A percentile compares a stretch with the other conserved stretches of the same genome.
These are phyloP conservation scores for Aspergillus alliaceus DNA, from an alignment of 2,329 filamentous ascomycete species.

Conservation along the genomic window DNA sequence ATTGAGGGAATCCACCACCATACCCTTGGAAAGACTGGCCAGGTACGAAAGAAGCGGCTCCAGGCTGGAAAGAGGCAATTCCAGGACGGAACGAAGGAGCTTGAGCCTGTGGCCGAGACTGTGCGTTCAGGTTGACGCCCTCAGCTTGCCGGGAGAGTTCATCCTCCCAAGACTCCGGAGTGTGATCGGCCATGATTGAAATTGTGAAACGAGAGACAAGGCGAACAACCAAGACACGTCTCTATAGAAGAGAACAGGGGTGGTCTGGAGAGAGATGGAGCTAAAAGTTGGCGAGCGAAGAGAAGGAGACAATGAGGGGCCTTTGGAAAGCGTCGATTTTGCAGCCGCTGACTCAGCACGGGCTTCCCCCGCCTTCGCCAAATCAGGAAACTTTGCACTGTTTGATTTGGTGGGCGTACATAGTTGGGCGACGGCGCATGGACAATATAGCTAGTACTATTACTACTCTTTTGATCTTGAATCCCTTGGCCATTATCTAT, in stretches of 20 bases:
- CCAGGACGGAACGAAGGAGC: constrained; percentile 64
- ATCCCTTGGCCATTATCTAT: no score
- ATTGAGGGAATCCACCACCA: constrained; percentile 53
- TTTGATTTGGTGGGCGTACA: no score
- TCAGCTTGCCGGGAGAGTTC: constrained; percentile 77
- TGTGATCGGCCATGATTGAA: constrained; percentile 69
- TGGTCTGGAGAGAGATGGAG: constrained; percentile 9
- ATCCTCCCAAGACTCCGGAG: constrained; percentile 91
- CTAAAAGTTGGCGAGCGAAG: constrained; percentile 1
- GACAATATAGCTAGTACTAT: no score
- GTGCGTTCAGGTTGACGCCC: constrained; percentile 70
- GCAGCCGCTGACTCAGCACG: constrained; percentile 31
- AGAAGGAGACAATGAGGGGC: constrained; percentile 25
- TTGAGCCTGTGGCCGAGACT: constrained; percentile 48
- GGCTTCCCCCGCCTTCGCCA: constrained; percentile 10
- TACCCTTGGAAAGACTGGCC: constrained; percentile 67
- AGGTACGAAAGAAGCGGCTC: constrained; percentile 70
- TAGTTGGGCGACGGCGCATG: no score
- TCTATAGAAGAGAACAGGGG: constrained; percentile 15
- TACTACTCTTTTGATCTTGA: no score
- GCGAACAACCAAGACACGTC: constrained; percentile 19
- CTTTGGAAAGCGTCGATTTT: constrained; percentile 25
- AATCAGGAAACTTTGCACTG: constrained; percentile 8
- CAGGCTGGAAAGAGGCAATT: constrained; percentile 64
- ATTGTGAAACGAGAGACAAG: constrained; percentile 22